Evolutionary conservation across 495 filamentous ascomycete genomes (phyloP), one percentile per base, ranked within the genome.

Genomic region (Trichoderma orchidacearum): DNA sequence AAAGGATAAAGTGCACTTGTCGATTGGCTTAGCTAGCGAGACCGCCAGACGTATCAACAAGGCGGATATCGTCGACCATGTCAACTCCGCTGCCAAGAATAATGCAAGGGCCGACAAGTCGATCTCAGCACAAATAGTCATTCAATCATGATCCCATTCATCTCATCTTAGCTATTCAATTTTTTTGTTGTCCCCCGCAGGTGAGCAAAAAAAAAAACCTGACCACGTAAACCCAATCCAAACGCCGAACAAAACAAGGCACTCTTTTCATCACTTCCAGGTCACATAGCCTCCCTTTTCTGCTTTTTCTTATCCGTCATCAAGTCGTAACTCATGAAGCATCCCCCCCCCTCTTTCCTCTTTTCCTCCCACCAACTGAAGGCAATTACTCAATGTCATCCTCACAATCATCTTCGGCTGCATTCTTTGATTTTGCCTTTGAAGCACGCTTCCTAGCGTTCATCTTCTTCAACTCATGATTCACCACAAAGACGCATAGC

Each of bases 271-370:
- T 48, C 41, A 25, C 27, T 48, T 27, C 41, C 41, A 2, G 7
- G 5, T 27, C 41, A 48, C n/a, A 48, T 7, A 23, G 23, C 11
- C n/a, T 23, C 8, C 21, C 41, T 25, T 48, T 48, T 48, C 41
- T 48, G 1, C 0, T 17, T 41, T 41, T 41, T 41, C 27, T 48
- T 2, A n/a, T n/a, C n/a, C n/a, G 17, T 48, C 41, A 48, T 48
- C 21, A 23, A 48, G 41, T 48, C 64, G 21, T 61, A 65, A 58
- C 62, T 62, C n/a, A 60, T 66, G 7, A 66, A 66, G 52, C 51
- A 61, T 8, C 54, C 58, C 0, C 58, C n/a, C n/a, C n/a, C n/a
- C n/a, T n/a, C n/a, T n/a, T n/a, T n/a, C n/a, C n/a, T 8, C 30
- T n/a, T 36, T 28, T 4, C 5, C 41, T 6, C 8, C 30, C 21